Conservation (phyloP, 352 stramenopile genomes). For the Aphanomyces euteiches region DNA sequence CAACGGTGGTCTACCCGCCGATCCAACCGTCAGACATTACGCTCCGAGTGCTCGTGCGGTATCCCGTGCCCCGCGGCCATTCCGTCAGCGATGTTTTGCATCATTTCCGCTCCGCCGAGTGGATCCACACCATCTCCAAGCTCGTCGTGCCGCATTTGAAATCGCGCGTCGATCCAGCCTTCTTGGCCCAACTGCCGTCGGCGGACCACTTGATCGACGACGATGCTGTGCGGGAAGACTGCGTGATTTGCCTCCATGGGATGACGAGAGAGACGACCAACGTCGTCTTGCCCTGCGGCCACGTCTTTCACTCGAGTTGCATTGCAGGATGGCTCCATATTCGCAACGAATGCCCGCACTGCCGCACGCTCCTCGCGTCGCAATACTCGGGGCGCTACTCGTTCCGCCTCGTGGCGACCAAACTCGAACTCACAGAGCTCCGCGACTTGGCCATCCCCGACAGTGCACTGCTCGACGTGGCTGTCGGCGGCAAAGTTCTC, state of each 20-base stretch:
- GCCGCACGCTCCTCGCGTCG: slow-evolving; percentile 32
- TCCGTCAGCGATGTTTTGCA: slow-evolving; percentile 65
- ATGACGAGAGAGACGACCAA: background rate
- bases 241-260: background rate
- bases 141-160: slow-evolving; percentile 81
- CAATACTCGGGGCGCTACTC: background rate
- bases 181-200: background rate
- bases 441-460: too few relatives aligned
- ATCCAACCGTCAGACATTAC: background rate
- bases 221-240: background rate
- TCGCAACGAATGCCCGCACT: slow-evolving; percentile 77
- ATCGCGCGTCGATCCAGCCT: slow-evolving; percentile 14
- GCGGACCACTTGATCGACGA: background rate
- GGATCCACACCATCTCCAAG: slow-evolving; percentile 79
- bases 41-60: slow-evolving; percentile 45
- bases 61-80: slow-evolving; percentile 56
- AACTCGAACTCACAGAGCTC: background rate
- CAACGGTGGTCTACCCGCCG: too few relatives aligned
- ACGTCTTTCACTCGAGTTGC: slow-evolving; percentile 78
- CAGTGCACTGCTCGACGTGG: too few relatives aligned
- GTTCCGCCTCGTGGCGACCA: background rate
- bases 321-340: slow-evolving; percentile 76
- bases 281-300: slow-evolving; percentile 18
- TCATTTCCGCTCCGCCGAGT: slow-evolving; percentile 74
- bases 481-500: too few relatives aligned